Evolutionary conservation across 495 filamentous ascomycete species (phyloP).

Genomic region (Penicillium cinerascens): DNA sequence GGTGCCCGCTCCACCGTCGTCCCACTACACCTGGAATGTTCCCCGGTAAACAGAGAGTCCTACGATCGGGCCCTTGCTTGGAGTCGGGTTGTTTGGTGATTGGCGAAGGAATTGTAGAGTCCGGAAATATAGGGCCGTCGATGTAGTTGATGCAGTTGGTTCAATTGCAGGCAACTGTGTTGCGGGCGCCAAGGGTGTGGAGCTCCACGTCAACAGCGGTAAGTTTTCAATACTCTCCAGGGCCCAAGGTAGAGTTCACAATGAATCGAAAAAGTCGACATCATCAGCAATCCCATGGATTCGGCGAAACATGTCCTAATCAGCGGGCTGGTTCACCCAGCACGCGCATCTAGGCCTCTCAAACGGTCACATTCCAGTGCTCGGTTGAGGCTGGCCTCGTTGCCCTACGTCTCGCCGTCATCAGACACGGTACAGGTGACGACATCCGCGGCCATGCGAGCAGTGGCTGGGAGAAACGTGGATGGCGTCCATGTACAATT

Average conservation of each 20-base stretch:
- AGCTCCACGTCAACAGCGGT: constrained; percentile 2
- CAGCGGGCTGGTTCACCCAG: constrained; percentile 5
- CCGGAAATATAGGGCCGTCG: not conserved
- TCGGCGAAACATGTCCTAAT: constrained; percentile 1
- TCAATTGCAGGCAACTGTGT: constrained; percentile 2
- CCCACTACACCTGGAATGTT: not conserved
- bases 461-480: not conserved
- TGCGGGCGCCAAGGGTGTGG: constrained; percentile 9
- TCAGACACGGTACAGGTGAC: constrained; percentile 2
- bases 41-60: not conserved
- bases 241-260: not conserved
- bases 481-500: not conserved
- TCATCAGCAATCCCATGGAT: constrained; percentile 6
- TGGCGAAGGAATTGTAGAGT: not conserved
- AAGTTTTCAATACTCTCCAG: not conserved
- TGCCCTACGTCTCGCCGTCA: not conserved
- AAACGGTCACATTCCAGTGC: constrained; percentile 14
- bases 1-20: constrained; percentile 2
- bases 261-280: constrained; percentile 3
- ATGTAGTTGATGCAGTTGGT: not conserved
- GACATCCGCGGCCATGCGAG: constrained; percentile 4
- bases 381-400: constrained; percentile 6
- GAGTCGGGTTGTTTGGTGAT: not conserved
- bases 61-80: not conserved
- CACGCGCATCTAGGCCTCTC: not conserved